Percentiles rank a stretch among this genome's conserved stretches.
Conservation (phyloP, 352 stramenopile species). For the Chrysophaeum taylorii region DNA sequence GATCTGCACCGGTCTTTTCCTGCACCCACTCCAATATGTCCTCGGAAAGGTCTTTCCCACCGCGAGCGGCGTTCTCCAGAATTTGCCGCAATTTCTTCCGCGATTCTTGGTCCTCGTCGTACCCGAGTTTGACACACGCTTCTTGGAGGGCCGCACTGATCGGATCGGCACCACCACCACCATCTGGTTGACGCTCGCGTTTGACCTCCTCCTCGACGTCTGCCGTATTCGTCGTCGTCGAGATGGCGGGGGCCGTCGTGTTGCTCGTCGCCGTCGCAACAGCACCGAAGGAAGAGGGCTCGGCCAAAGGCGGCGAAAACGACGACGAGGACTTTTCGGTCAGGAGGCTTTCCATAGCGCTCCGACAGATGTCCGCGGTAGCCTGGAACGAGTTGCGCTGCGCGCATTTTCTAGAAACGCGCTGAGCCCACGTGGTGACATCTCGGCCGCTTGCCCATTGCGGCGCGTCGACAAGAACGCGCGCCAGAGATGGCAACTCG, state of each 20-base stretch:
- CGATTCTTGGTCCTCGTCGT: neutral
- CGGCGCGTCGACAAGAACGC: neutral
- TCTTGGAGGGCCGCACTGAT: slow-evolving; percentile 3
- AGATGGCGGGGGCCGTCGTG: neutral
- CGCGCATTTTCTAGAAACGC: neutral
- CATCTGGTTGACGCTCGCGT: no score
- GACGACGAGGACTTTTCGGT: no score
- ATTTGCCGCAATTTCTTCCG: neutral
- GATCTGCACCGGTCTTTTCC: neutral
- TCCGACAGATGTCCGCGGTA: no score
- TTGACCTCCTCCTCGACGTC: no score
- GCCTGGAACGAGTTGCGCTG: neutral
- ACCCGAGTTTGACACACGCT: neutral
- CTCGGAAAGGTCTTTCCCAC: neutral
- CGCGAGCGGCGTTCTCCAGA: no score
- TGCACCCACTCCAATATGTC: neutral
- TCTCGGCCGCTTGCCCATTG: slow-evolving; percentile 2
- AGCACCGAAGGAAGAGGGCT: no score
- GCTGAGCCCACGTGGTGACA: neutral
- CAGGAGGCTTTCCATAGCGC: no score
- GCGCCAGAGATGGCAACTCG: no score
- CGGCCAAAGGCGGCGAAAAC: no score
- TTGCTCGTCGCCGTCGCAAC: no score
- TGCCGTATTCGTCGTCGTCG: neutral
- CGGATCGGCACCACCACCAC: no score